Base-by-base conservation (phyloP, 208 protist genomes). In the Leishmania amazonensis region DNA sequence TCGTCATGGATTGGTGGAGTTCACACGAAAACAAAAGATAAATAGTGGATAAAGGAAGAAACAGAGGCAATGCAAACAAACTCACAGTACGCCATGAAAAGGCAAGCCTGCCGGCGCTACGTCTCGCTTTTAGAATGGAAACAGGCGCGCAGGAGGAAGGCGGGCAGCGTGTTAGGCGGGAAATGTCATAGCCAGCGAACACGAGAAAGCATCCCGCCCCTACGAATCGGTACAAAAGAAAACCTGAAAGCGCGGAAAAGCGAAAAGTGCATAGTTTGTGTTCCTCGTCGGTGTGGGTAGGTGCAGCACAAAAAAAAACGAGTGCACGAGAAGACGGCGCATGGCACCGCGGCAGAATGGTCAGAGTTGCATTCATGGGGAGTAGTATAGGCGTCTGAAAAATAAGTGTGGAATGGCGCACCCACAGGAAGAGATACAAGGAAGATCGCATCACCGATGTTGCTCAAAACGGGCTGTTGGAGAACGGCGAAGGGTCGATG, bases 401-500 rank as follows among this genome's bases (percentile, higher is more conserved):
- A 62, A 60, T 11, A 21, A 57, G 57, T 45, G 72, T 42, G 21
- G 31, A 60, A 42, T 60, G 13, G 49, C 49, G 15, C 42, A 40
- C 17, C 5, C 28, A 19, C 47, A 45, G 1, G 76, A 6, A 28
- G 19, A 38, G 13, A 47, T 2, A 47, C 24, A 21, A 31, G 42
- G 8, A 49, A 9, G 8, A 2, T n/a, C 45, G 67, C 40, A 49
- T 49, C 42, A 42, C 19, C 21, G 0, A 11, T 73, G 17, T 24
- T 73, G 17, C 67, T 68, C 47, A 76, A 49, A 87, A 86, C 5
- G 79, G 87, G 1, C 70, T 31, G 1, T 80, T 71, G n/a, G 68
- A 77, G 53, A 90, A 90, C 13, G 81, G 81, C 1, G 21, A 64
- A 24, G 81, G 53, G 64, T 90, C 84, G 9, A 90, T 83, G 13